These are phyloP conservation scores for Saksenaea vasiformis DNA, from an alignment of 371 early-diverging fungal genomes.

Conservation along the genomic window DNA sequence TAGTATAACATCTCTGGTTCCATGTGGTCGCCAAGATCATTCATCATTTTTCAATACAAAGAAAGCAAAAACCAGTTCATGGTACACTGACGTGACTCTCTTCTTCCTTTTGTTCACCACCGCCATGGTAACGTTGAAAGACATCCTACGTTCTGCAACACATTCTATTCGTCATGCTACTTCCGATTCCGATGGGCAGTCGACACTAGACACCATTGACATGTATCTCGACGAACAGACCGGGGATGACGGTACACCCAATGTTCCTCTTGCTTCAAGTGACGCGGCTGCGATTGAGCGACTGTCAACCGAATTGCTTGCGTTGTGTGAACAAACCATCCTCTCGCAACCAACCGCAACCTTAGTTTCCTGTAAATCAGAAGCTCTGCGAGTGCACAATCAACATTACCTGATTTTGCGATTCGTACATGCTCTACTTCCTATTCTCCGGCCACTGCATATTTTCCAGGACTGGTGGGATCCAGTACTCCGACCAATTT, in stretches of 20 bases:
- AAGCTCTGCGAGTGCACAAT: conserved; percentile 23
- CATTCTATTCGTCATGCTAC: conserved; percentile 34
- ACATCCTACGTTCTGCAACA: conserved; percentile 39
- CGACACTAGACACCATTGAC: conserved; percentile 41
- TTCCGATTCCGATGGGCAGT: conserved; percentile 35
- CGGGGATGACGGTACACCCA: conserved; percentile 5
- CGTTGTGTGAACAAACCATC: conserved; percentile 23
- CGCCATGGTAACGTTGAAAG: conserved; percentile 45
- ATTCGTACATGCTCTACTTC: conserved; percentile 35
- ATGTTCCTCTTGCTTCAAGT: conserved; percentile 5
- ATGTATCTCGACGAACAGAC: conserved; percentile 40
- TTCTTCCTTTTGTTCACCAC: not conserved
- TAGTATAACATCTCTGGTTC: not conserved
- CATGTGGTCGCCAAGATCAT: not conserved
- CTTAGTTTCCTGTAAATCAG: conserved; percentile 27
- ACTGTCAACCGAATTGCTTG: conserved; percentile 37
- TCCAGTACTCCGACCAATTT: conserved; percentile 31
- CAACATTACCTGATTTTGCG: conserved; percentile 43
- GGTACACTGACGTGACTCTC: not conserved
- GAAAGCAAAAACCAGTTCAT: not conserved
- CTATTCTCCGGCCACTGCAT: conserved; percentile 31
- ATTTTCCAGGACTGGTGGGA: conserved; percentile 42
- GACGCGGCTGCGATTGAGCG: conserved; percentile 37
- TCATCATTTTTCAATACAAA: not conserved
- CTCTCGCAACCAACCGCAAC: conserved; percentile 13